Percentiles rank a stretch among this genome's conserved stretches.
phyloP scores from a whole-genome alignment of 1,284 basidiomycete species.

The Anthracocystis setariae region DNA sequence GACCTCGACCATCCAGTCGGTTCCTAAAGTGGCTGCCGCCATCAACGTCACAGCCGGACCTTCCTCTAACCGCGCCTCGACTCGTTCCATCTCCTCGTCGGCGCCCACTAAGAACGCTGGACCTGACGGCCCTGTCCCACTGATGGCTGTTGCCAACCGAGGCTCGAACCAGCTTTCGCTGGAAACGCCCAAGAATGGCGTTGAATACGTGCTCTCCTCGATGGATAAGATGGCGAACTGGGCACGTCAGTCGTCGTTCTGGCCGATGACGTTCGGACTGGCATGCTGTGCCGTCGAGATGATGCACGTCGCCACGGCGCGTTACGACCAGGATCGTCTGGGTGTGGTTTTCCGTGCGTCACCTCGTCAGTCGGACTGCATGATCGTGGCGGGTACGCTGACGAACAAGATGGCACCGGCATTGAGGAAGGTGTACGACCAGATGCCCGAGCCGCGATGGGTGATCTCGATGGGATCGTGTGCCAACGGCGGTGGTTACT shows the following conservation, averaged over 20 bases:
- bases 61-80: conserved; percentile 22
- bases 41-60: conserved; percentile 18
- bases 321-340: conserved; percentile 97
- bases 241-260: conserved; percentile 97
- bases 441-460: conserved; percentile 74
- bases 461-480: conserved; percentile 99
- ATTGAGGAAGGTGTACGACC: conserved; percentile 60
- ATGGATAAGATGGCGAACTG: conserved; percentile 98
- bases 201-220: conserved; percentile 95
- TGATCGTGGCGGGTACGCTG: conserved; percentile 99
- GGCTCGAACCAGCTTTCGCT: conserved; percentile 72
- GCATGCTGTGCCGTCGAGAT: conserved; percentile 97
- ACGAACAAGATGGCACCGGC: conserved; percentile 99
- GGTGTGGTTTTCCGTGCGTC: conserved; percentile 98
- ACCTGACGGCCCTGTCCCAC: conserved; percentile 61
- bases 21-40: conserved; percentile 32
- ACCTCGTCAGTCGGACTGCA: conserved; percentile 96
- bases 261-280: conserved; percentile 99
- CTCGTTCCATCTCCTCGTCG: conserved; percentile 41
- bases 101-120: conserved; percentile 30
- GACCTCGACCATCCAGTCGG: conserved; percentile 42
- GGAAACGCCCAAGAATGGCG: conserved; percentile 87
- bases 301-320: conserved; percentile 93
- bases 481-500: conserved; percentile 98
- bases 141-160: conserved; percentile 64